phyloP scores from a whole-genome alignment of 1,139 yeast genomes.

The Diutina pseudorugosa region DNA sequence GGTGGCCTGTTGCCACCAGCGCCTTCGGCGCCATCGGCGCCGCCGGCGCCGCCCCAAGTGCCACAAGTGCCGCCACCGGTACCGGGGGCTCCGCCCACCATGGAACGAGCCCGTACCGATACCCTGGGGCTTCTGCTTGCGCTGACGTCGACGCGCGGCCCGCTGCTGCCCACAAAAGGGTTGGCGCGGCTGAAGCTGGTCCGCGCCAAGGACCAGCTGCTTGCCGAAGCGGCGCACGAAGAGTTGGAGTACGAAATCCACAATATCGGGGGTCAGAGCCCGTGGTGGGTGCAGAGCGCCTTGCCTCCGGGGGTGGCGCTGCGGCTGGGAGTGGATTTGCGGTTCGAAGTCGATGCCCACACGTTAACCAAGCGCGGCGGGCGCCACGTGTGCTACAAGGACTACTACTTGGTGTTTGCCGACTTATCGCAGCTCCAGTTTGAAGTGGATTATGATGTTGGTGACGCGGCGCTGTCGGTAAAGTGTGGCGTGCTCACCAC shows the following conservation, averaged over 20 bases:
- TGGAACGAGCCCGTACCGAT: not conserved
- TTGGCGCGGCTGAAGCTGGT: conserved; percentile 4
- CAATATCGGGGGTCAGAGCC: conserved; percentile 21
- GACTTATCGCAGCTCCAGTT: conserved; percentile 61
- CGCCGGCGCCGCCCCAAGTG: not conserved
- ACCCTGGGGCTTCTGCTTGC: not conserved
- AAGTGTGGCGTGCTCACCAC: conserved; percentile 28
- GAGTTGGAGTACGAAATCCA: conserved; percentile 22
- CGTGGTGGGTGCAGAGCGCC: conserved; percentile 57
- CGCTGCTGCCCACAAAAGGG: conserved; percentile 1
- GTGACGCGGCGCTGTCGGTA: conserved; percentile 44
- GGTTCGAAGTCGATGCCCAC: conserved; percentile 57
- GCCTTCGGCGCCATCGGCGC: not conserved
- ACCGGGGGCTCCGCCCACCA: not conserved
- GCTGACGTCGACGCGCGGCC: not conserved
- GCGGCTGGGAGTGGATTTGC: conserved; percentile 34
- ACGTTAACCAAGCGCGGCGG: conserved; percentile 47
- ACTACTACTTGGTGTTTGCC: conserved; percentile 60
- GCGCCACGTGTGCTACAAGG: conserved; percentile 38
- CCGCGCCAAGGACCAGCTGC: conserved; percentile 4
- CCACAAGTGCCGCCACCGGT: not conserved
- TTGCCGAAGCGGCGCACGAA: conserved; percentile 17
- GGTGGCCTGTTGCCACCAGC: too few relatives aligned
- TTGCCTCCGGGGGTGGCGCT: conserved; percentile 45
- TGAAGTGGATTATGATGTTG: conserved; percentile 41